A percentile compares a stretch with the other conserved stretches of the same genome.
Conservation (phyloP, 2,329 filamentous ascomycete species). For the Paraphaeosphaeria sporulosa region DNA sequence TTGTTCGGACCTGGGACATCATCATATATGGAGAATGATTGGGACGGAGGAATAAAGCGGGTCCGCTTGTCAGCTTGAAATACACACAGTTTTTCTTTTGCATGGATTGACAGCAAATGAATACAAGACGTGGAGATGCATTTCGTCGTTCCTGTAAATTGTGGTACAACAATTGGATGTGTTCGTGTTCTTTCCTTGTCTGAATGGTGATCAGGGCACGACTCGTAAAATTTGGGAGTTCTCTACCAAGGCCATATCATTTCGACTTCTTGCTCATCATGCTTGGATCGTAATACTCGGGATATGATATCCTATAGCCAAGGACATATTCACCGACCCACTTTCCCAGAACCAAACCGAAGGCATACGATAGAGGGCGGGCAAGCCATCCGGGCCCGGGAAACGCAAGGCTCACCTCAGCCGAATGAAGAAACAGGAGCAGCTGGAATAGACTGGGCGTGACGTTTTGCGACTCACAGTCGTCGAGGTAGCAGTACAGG, state of each 20-base stretch:
- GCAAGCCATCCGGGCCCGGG: background rate
- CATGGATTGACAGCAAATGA: no score
- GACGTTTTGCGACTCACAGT: conserved; percentile 1
- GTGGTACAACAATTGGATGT: no score
- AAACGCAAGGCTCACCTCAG: conserved; percentile 2
- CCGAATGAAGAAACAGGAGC: background rate
- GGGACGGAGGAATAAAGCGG: no score
- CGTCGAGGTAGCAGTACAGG: conserved; percentile 6
- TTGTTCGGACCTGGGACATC: no score
- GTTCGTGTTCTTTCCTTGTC: no score
- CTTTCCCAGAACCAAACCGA: background rate
- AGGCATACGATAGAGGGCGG: background rate
- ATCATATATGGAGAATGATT: no score
- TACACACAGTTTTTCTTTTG: no score
- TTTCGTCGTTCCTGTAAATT: no score
- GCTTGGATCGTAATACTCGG: conserved; percentile 1
- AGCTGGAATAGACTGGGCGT: background rate
- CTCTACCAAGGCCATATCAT: background rate
- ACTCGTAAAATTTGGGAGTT: no score
- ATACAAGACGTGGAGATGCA: no score
- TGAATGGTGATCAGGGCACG: no score
- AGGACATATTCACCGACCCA: background rate
- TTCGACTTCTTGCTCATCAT: background rate
- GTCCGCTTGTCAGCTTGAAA: no score
- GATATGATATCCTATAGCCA: background rate